These are phyloP conservation scores for Baudoinia panamericana DNA, from an alignment of 495 filamentous ascomycete species.

Conservation along the genomic window DNA sequence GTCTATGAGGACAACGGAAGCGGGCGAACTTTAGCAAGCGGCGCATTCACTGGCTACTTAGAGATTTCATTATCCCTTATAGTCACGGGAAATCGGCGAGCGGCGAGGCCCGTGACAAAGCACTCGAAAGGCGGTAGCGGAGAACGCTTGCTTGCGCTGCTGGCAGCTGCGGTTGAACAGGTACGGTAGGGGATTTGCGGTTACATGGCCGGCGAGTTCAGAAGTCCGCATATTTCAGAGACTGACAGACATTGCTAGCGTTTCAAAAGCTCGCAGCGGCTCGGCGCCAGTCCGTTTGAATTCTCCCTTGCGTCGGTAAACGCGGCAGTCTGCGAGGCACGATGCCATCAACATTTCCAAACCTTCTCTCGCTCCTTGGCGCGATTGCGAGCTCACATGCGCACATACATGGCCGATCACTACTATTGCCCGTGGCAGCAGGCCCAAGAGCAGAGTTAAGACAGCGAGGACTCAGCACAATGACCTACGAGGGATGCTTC, in stretches of 20 bases:
- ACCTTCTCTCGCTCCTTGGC: constrained; percentile 5
- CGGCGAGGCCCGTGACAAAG: too few species aligned
- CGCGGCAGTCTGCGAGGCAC: constrained; percentile 4
- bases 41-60: too few species aligned
- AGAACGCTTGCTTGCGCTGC: constrained; percentile 19
- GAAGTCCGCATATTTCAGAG: too few species aligned
- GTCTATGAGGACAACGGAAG: too few species aligned
- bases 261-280: background rate
- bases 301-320: constrained; percentile 15
- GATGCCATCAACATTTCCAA: constrained; percentile 21
- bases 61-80: too few species aligned
- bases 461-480: constrained; percentile 5
- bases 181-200: too few species aligned
- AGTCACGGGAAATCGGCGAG: too few species aligned
- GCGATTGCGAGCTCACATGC: background rate
- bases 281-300: background rate
- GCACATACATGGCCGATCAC: constrained; percentile 5
- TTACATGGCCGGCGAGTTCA: too few species aligned
- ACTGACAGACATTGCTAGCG: background rate
- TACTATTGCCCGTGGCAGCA: constrained; percentile 2
- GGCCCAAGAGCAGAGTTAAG: background rate
- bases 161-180: too few species aligned
- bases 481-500: constrained; percentile 34
- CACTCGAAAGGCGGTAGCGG: too few species aligned
- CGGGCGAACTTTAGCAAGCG: too few species aligned